Evolutionary conservation across 2,329 filamentous ascomycete genomes (phyloP).

Genomic region (Aspergillus persii): DNA sequence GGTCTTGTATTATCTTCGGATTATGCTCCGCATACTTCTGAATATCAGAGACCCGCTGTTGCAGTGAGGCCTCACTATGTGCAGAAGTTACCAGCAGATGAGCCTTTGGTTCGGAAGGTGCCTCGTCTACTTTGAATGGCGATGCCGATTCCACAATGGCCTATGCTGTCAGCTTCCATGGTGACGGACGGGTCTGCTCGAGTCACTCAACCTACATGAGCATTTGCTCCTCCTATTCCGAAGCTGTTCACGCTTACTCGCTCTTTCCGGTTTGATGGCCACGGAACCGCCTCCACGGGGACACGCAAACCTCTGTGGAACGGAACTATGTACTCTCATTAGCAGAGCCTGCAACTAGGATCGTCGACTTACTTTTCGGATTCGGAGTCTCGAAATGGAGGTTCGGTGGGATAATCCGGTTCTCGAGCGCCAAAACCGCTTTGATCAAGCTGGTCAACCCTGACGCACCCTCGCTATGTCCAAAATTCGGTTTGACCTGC

Average conservation of each 20-base stretch:
- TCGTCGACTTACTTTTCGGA: constrained; percentile 5
- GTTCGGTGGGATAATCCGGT: constrained; percentile 16
- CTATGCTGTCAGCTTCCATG: neutral
- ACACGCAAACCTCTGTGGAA: constrained; percentile 5
- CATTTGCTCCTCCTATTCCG: constrained; percentile 19
- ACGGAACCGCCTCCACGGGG: constrained; percentile 9
- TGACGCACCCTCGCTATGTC: constrained; percentile 22
- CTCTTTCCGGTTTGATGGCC: constrained; percentile 14
- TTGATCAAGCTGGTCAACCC: constrained; percentile 21
- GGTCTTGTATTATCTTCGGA: neutral
- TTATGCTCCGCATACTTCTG: neutral
- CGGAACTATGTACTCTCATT: constrained; percentile 2
- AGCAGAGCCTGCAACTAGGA: neutral
- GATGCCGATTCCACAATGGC: neutral
- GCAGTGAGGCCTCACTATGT: neutral
- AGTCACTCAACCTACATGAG: constrained; percentile 1
- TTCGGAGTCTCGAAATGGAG: constrained; percentile 23
- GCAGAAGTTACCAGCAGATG: neutral
- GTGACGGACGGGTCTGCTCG: neutral
- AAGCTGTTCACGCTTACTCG: constrained; percentile 28
- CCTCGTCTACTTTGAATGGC: neutral
- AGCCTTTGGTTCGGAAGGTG: neutral
- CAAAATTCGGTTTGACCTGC: constrained; percentile 23
- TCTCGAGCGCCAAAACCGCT: constrained; percentile 17
- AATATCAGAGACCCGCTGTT: neutral